phyloP scores from a whole-genome alignment of 148 eudicot species.

The Oxyria digyna region DNA sequence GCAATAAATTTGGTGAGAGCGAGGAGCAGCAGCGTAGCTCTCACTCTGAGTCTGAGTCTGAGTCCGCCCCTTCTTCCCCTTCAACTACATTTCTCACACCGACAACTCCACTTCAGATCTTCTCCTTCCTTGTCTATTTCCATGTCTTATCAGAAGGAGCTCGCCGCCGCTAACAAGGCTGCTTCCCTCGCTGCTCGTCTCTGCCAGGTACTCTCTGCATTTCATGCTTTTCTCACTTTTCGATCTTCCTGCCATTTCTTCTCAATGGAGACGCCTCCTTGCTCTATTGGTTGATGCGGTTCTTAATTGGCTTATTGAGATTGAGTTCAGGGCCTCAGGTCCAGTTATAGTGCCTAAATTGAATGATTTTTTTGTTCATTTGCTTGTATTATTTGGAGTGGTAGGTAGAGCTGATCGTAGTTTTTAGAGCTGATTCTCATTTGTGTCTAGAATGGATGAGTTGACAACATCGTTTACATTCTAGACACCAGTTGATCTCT shows the following conservation, averaged over 20 bases:
- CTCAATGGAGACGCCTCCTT: not conserved
- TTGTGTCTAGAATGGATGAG: not conserved
- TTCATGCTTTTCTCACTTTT: not conserved
- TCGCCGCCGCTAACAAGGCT: slow-evolving; percentile 75
- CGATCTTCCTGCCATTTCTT: not conserved
- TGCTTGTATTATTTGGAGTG: not conserved
- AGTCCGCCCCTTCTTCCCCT: no score
- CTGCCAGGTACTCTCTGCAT: slow-evolving; percentile 49
- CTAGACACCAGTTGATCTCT: no score
- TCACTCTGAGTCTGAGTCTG: no score
- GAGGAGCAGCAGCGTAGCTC: not conserved
- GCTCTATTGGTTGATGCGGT: not conserved
- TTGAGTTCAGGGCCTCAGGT: not conserved
- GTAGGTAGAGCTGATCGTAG: not conserved
- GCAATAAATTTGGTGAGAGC: not conserved
- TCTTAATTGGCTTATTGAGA: no score
- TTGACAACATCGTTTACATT: not conserved
- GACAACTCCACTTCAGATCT: not conserved
- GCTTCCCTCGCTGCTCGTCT: slow-evolving; percentile 76
- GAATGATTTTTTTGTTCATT: not conserved
- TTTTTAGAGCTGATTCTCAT: no score
- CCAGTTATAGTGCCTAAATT: no score
- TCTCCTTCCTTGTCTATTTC: slow-evolving; percentile 2
- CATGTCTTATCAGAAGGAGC: slow-evolving; percentile 46
- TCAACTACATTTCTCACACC: slow-evolving; percentile 1